Base-by-base conservation (phyloP, 2,329 filamentous ascomycete species). In the Paraphaeosphaeria minitans region DNA sequence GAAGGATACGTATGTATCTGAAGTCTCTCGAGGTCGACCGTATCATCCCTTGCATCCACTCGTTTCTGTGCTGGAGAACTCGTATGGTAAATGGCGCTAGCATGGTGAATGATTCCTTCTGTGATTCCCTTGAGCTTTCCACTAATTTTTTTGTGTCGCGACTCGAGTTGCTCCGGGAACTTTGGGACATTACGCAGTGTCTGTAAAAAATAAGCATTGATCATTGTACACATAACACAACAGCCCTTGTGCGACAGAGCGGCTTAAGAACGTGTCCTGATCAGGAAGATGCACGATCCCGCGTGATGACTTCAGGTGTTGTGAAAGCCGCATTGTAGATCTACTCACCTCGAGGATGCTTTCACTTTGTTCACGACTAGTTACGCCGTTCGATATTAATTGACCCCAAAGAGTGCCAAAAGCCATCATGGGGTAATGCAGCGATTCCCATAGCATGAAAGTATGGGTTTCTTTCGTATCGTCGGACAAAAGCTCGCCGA, bases 51-150 rank as follows among this genome's bases (percentile, higher is more conserved):
- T 27, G 33, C 41, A 16, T 37, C 7, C 31, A 16, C 37, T n/a
- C 6, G 13, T 6, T 51, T 21, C 22, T 39, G 21, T 14, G 3
- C 0, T 14, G 27, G 39, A 14, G 33, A 22, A 37, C 3, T 27
- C 14, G 57, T 35, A 33, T 35, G n/a, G 10, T 55, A 42, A 43
- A 59, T 48, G 6, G 35, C 24, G 21, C 33, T 48, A n/a, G 33
- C 57, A 41, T 59, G 57, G 7, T 52, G 29, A 10, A 59, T 53
- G 29, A 59, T 55, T 13, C 21, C 48, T 41, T 55, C 46, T 4
- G 52, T 42, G 31, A 59, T 52, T n/a, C 35, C 31, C 24, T 52
- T 27, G 10, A 59, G 35, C 22, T 53, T 59, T 33, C 29, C 48
- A 16, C 29, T 41, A 19, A 31, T 41, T 21, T 55, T 39, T 2